Evolutionary conservation across 768 basidiomycete species (phyloP), one percentile per base, ranked within the genome.

Genomic region (Lactifluus rugatus): DNA sequence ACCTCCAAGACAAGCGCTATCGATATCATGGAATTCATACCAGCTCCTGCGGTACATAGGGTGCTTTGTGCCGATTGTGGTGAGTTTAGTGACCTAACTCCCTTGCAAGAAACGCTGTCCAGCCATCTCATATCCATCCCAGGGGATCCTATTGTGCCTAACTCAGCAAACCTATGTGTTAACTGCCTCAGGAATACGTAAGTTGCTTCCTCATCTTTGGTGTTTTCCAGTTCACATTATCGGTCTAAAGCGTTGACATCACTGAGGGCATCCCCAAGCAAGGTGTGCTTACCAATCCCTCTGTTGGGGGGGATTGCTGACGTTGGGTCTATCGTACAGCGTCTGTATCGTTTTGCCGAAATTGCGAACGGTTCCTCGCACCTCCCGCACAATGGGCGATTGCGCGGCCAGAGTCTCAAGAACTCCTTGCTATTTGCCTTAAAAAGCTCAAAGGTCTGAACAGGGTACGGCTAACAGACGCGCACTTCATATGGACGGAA

Each of bases 401-500:
- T 48, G 91, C 88, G 23, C 82, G 81, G 56, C 90, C 89, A 0
- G 96, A 99, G 75, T 95, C 92, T 0, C 75, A 95, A 52, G 94
- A 98, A 68, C 78, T 99, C 25, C 79, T 99, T 32, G 89, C 95
- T 3, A 85, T 98, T 57, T 98, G 96, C 71, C 74, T 99, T 58
- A 91, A 89, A 70, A 95, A 94, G 71, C 82, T 98, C 66, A 95
- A 94, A 69, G 93, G 93, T 2, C 76, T 98, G 23, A 86, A 83
- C 66, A 94, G 92, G 76, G 93, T 98, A 26, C 88, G 95, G 49
- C 73, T 99, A 44, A 94, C 96, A n/a, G 95, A 98, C 62, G 96
- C 96, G 2, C 90, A 93, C 62, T 98, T 98, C 71, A 92, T 98
- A 67, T 99, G 96, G 96, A 99, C 96, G 21, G 96, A 99, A 68